These are phyloP conservation scores for Paspalum notatum DNA, from an alignment of 176 grass and related monocot species.

Conservation along the genomic window DNA sequence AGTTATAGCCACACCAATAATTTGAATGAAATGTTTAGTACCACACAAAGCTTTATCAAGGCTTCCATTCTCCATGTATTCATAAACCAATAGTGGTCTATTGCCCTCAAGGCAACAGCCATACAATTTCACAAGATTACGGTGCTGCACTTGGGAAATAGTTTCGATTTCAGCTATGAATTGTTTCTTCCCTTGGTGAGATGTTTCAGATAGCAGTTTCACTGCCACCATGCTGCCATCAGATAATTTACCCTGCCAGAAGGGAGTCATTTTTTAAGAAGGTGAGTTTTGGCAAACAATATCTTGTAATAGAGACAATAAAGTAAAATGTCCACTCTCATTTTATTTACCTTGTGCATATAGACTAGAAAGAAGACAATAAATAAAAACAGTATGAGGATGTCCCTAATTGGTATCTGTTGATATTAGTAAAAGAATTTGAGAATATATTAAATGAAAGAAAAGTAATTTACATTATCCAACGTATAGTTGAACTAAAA, in stretches of 20 bases:
- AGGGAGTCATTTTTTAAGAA: conserved; percentile 11
- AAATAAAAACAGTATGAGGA: not conserved
- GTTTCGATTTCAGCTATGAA: conserved; percentile 87
- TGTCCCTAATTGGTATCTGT: not conserved
- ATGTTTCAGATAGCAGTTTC: conserved; percentile 75
- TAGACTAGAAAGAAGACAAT: not conserved
- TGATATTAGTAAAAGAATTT: not conserved
- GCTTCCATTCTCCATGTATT: conserved; percentile 84
- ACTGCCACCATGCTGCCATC: conserved; percentile 81
- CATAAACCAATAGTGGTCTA: conserved; percentile 81
- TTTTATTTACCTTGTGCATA: not conserved
- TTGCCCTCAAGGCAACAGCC: conserved; percentile 86
- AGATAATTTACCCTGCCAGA: conserved; percentile 64
- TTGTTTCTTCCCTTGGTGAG: conserved; percentile 79
- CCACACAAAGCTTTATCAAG: conserved; percentile 88
- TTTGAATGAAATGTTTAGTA: conserved; percentile 28
- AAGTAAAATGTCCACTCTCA: not conserved
- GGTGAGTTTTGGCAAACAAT: not conserved
- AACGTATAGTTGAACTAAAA: not conserved
- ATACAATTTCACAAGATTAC: conserved; percentile 87
- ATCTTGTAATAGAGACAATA: not conserved
- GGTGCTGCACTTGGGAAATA: conserved; percentile 86
- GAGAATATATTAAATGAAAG: not conserved
- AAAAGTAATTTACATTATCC: not conserved
- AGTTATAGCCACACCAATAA: not conserved